phyloP scores from a whole-genome alignment of 768 basidiomycete genomes.

The Chlorophyllum brunneum region DNA sequence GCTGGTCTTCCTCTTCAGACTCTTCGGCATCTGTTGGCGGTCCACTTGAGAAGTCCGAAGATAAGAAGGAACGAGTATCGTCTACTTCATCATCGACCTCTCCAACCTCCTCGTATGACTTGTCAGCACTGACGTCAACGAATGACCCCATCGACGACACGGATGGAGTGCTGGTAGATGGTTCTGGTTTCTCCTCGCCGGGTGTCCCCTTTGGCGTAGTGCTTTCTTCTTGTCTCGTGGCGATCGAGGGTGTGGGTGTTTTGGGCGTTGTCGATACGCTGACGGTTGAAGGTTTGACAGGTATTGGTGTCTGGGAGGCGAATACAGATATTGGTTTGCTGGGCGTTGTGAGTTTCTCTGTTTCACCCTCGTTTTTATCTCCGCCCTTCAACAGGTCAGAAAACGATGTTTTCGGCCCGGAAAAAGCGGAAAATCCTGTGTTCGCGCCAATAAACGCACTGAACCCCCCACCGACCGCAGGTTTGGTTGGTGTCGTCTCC shows the following conservation, averaged over 20 bases:
- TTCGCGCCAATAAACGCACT: constrained; percentile 43
- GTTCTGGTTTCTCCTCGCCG: constrained; percentile 1
- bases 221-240: not conserved
- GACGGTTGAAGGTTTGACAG: not conserved
- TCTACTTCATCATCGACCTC: constrained; percentile 25
- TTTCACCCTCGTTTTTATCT: constrained; percentile 17
- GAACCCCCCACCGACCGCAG: constrained; percentile 40
- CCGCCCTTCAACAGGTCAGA: constrained; percentile 50
- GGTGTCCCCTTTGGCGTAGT: constrained; percentile 3
- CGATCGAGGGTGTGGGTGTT: not conserved
- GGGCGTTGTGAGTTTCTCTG: not conserved
- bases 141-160: constrained; percentile 21
- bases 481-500: constrained; percentile 24
- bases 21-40: constrained; percentile 29
- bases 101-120: constrained; percentile 18
- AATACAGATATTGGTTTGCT: constrained; percentile 2
- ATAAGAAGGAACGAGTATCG: constrained; percentile 29
- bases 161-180: constrained; percentile 15
- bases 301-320: not conserved
- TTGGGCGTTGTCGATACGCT: not conserved
- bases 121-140: constrained; percentile 20
- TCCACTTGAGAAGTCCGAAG: constrained; percentile 28
- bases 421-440: constrained; percentile 38
- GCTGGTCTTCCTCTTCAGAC: constrained; percentile 13
- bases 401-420: constrained; percentile 46